A percentile compares a stretch with the other conserved stretches of the same genome.
Evolutionary conservation across 352 stramenopile genomes (phyloP).

Genomic region (Phytophthora parvispora): DNA sequence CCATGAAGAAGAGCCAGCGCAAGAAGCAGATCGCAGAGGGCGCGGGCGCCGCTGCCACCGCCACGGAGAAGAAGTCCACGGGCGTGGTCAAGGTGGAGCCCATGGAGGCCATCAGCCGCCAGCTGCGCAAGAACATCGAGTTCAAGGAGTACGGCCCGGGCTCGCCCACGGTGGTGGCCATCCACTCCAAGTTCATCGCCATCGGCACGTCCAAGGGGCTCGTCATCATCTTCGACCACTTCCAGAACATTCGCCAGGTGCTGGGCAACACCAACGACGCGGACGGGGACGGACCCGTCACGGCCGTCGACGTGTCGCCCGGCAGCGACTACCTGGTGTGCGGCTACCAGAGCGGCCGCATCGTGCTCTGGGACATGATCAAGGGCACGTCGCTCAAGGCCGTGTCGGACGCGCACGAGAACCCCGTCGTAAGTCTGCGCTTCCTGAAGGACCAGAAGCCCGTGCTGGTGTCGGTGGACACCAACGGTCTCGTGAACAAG

Average conservation of each 20-base stretch:
- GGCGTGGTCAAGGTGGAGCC: conserved; percentile 92
- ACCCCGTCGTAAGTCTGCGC: conserved; percentile 86
- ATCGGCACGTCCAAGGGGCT: conserved; percentile 96
- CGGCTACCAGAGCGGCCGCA: conserved; percentile 93
- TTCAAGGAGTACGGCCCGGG: conserved; percentile 93
- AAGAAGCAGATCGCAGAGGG: conserved; percentile 66
- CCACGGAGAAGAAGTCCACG: conserved; percentile 63
- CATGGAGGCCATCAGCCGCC: conserved; percentile 91
- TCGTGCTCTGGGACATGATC: conserved; percentile 98
- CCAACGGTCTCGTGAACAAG: conserved; percentile 95
- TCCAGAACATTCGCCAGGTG: conserved; percentile 94
- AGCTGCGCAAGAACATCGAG: conserved; percentile 94
- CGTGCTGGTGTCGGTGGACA: conserved; percentile 86
- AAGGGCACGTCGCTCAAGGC: conserved; percentile 93
- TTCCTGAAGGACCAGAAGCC: conserved; percentile 92
- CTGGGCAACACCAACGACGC: conserved; percentile 88
- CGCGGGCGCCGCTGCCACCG: conserved; percentile 16
- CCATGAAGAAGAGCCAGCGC: conserved; percentile 49
- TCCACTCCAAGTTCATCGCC: conserved; percentile 98
- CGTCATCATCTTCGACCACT: conserved; percentile 98
- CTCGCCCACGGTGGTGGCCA: conserved; percentile 94
- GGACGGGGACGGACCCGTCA: conserved; percentile 83
- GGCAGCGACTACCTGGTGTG: conserved; percentile 93
- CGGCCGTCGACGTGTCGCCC: conserved; percentile 89
- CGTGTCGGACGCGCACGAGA: conserved; percentile 92